Evolutionary conservation across 2,329 filamentous ascomycete genomes (phyloP).

Genomic region (Bisporella sp.): DNA sequence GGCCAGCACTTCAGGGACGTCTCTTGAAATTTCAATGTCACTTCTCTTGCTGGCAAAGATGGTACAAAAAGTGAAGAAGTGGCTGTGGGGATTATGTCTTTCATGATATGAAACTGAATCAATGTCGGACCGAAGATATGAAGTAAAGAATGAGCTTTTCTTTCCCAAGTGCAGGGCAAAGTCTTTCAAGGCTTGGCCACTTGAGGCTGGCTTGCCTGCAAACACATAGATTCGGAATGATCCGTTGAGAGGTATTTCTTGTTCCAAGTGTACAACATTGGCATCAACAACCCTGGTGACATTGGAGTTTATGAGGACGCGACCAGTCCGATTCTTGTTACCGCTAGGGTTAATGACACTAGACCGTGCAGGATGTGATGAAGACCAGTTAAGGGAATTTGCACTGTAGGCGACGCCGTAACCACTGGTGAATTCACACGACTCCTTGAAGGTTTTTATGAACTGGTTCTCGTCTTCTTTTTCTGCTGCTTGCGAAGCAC

Average conservation of each 20-base stretch:
- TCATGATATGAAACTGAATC: conserved; percentile 67
- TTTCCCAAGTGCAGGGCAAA: conserved; percentile 58
- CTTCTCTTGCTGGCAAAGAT: conserved; percentile 63
- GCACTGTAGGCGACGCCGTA: conserved; percentile 83
- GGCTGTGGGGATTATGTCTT: conserved; percentile 74
- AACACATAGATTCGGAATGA: conserved; percentile 84
- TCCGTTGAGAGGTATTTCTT: conserved; percentile 82
- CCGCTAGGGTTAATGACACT: conserved; percentile 59
- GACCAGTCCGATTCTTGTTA: conserved; percentile 63
- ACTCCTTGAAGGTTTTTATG: conserved; percentile 82
- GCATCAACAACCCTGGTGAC: conserved; percentile 84
- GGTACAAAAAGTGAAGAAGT: conserved; percentile 73
- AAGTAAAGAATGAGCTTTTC: conserved; percentile 64
- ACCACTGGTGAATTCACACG: conserved; percentile 86
- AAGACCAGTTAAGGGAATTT: conserved; percentile 79
- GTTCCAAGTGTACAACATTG: conserved; percentile 84
- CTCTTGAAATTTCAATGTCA: conserved; percentile 63
- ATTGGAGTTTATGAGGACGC: conserved; percentile 68
- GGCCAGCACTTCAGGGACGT: conserved; percentile 63
- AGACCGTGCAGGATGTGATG: conserved; percentile 64
- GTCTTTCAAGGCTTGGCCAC: conserved; percentile 58
- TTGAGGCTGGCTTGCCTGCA: conserved; percentile 59
- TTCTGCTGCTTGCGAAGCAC: conserved; percentile 22
- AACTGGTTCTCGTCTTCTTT: conserved; percentile 64
- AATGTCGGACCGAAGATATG: conserved; percentile 56